A percentile compares a stretch with the other conserved stretches of the same genome.
Evolutionary conservation across 2,329 filamentous ascomycete genomes (phyloP).

Genomic region (Phyllosticta paracitricarpa): DNA sequence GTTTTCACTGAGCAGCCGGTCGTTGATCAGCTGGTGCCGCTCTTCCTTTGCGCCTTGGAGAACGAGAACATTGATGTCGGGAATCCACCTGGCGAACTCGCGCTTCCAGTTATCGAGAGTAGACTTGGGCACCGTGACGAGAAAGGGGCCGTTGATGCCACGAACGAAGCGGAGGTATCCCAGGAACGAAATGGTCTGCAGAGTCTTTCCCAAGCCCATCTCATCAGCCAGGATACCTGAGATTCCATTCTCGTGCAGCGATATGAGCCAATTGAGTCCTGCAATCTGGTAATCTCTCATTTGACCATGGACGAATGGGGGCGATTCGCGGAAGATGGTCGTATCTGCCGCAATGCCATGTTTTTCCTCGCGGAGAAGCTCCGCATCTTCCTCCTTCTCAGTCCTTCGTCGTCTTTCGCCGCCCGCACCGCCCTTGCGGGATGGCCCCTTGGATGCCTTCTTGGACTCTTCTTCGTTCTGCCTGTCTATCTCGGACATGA

Average conservation of each 20-base stretch:
- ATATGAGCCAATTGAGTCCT: conserved; percentile 95
- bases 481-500: conserved; percentile 88
- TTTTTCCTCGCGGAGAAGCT: conserved; percentile 77
- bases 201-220: conserved; percentile 96
- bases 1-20: conserved; percentile 83
- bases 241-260: conserved; percentile 95
- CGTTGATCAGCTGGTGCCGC: conserved; percentile 76
- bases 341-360: conserved; percentile 76
- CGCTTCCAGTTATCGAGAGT: conserved; percentile 98
- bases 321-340: conserved; percentile 79
- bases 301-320: conserved; percentile 71
- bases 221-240: conserved; percentile 96
- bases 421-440: conserved; percentile 74
- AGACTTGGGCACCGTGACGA: conserved; percentile 89
- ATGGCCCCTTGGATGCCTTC: conserved; percentile 61
- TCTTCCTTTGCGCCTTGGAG: conserved; percentile 94
- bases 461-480: conserved; percentile 68
- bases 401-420: conserved; percentile 75
- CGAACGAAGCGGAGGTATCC: conserved; percentile 89
- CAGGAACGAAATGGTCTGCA: conserved; percentile 94
- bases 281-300: conserved; percentile 98
- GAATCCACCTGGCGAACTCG: conserved; percentile 89
- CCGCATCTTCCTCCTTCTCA: conserved; percentile 95
- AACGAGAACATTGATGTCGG: conserved; percentile 87
- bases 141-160: conserved; percentile 80